Base-by-base conservation (phyloP, 345 rosid species). In the Salix koriyanagi region DNA sequence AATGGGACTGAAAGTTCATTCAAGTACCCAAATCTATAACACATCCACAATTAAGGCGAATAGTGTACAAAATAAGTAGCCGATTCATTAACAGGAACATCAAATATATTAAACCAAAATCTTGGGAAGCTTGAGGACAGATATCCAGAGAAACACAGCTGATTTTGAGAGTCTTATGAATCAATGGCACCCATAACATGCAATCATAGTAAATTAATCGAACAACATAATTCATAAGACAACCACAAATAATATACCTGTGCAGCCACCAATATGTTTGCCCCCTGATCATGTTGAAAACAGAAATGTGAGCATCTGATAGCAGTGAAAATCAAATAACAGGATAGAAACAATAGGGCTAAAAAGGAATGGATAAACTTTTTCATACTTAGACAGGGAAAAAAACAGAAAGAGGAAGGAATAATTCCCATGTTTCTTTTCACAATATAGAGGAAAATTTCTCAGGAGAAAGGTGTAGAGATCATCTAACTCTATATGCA, bases 231-330 rank as follows among this genome's bases (percentile, higher is more conserved):
- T 50, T 36, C n/a, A 6, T 5, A 25, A 37, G 30, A 32, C 39
- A 64, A 2, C 48, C 15, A 9, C 4, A 37, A 71, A 36, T 67
- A 66, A 14, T 58, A 72, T 88, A 93, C 99, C 99, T 89, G 98
- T 84, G 84, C 96, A 96, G 71, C 99, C 98, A 21, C 99, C 98
- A 25, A 96, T 85, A 82, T 93, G 99, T 75, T 91, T 88, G 46
- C 96, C 97, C 50, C 99, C 99, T 96, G 92, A n/a, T 78, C 72
- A 86, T 61, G 61, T 62, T 78, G 37, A 69, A 46, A 76, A 68
- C 44, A 78, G 65, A 54, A 56, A 52, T 32, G 23, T 71, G 7
- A 66, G 72, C 50, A 72, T 62, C 58, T 42, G 37, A 36, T 72
- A 76, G 54, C 30, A 54, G 7, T 44, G 42, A 36, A 54, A 32